Evolutionary conservation across 176 grass and related monocot species (phyloP), one percentile per base, ranked within the genome.

Genomic region (Musa beccarii): DNA sequence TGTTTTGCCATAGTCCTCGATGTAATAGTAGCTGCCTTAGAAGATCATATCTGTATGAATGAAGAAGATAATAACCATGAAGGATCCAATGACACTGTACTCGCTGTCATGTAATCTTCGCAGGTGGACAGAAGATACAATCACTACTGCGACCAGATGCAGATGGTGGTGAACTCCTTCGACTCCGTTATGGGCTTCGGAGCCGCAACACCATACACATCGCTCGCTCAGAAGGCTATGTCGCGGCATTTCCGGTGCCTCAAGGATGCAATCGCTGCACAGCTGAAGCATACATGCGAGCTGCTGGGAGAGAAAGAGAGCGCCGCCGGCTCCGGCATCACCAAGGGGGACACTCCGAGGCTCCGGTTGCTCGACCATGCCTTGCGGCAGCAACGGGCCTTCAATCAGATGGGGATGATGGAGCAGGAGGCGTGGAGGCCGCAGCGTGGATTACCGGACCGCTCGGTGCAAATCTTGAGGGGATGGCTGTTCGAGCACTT

Each of bases 91-190:
- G 34, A 43, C 34, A 43, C 6, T 25, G 63, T 23, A 11, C 23
- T 66, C 66, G 49, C 43, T 15, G 1, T 17, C 11, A 34, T 15
- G 11, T 9, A 15, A 1, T 25, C 19, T 76, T 49, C 49, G 24
- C 89, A 98, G 96, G 96, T 99, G 84, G 96, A 99, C 49, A 83
- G 91, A 28, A 85, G 96, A 88, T 99, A 99, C 91, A 99, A 95
- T 79, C 91, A 99, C 84, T 99, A 99, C 89, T 95, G 96, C 84
- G 96, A 99, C 66, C 96, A 99, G 79, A 99, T 99, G 96, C 96
- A 99, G 84, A 99, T 99, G 96, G 96, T 99, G 86, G 96, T 99
- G 84, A 99, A 99, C 78, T 99, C 92, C 79, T 99, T 95, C 76
- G 96, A 99, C 89, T 94, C 96, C 63, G 91, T 99, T 75, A 99